Conservation (phyloP, 306 rosid genomes). For the Rosa persica region DNA sequence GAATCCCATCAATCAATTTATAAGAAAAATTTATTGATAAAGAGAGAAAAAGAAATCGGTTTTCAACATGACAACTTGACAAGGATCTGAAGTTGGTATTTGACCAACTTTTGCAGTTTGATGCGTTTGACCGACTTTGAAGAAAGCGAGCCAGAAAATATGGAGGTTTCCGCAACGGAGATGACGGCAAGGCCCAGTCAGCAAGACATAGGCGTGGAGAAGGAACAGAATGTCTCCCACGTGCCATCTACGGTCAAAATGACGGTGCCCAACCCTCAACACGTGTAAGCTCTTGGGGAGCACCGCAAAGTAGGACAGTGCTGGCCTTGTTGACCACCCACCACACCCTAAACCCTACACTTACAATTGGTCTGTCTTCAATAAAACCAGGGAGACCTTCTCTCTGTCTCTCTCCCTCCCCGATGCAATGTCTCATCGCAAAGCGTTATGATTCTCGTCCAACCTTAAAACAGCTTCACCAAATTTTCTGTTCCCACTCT, state of each 20-base stretch:
- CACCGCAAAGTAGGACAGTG: constrained; percentile 42
- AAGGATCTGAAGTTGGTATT: constrained; percentile 1
- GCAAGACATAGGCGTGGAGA: constrained; percentile 43
- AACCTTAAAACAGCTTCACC: constrained; percentile 4
- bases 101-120: constrained; percentile 12
- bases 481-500: background rate
- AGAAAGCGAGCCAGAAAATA: constrained; percentile 35
- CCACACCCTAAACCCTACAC: background rate
- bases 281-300: constrained; percentile 43
- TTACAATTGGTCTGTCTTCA: background rate
- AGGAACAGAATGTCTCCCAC: constrained; percentile 42
- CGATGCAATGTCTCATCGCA: background rate
- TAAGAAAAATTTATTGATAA: no score
- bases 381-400: background rate
- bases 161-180: constrained; percentile 30
- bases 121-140: constrained; percentile 10
- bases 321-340: constrained; percentile 38
- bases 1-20: background rate
- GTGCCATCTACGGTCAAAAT: constrained; percentile 66
- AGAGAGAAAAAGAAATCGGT: constrained; percentile 4
- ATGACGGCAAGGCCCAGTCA: constrained; percentile 48
- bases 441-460: background rate
- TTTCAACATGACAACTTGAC: background rate
- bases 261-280: constrained; percentile 65
- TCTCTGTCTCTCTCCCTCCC: background rate